Evolutionary conservation across 2,329 filamentous ascomycete genomes (phyloP), one percentile per base, ranked within the genome.

Genomic region (Furcasterigmium furcatum): DNA sequence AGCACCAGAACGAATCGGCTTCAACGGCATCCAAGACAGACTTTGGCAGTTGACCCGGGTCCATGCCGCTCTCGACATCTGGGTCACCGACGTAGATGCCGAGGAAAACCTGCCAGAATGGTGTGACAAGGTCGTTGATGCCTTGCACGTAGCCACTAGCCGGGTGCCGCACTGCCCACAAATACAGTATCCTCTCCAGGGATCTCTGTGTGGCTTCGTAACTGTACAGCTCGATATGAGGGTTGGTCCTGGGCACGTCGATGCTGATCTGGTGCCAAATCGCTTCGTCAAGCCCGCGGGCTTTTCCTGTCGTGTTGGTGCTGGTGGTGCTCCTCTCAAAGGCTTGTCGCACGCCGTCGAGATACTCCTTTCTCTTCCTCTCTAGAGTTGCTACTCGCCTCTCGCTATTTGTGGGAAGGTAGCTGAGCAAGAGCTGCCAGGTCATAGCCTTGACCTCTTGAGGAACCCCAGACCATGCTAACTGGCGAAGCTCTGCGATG

Each of bases 241-340:
- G 94, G 61, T 96, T 97, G 4, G 94, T 99, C 42, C 94, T 83
- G 3, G 94, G 94, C 19, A 97, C 89, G 61, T 99, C 94, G 59
- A 99, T 99, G 66, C 91, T 96, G 68, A 99, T 97, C 62, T 99
- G 94, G 70, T 99, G 94, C 94, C 94, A 99, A 48, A 99, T 84
- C n/a, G 90, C 87, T 71, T 99, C 94, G 57, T 99, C 95, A 16
- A 99, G 71, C 3, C 91, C 92, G 50, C 80, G 70, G 8, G 72
- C 63, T 52, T 77, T 75, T 13, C 76, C 72, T 4, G 67, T 54
- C 1, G 73, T 54, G n/a, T 54, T 46, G 7, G 53, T 50, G 4
- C 55, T 55, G 14, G 56, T 49, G 38, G 53, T 65, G 3, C 84
- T 82, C 51, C 86, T 67, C 51, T 88, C 83, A 57, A 87, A 87